Conservation (phyloP, 371 early-diverging fungal genomes). For the Mortierella sp. region DNA sequence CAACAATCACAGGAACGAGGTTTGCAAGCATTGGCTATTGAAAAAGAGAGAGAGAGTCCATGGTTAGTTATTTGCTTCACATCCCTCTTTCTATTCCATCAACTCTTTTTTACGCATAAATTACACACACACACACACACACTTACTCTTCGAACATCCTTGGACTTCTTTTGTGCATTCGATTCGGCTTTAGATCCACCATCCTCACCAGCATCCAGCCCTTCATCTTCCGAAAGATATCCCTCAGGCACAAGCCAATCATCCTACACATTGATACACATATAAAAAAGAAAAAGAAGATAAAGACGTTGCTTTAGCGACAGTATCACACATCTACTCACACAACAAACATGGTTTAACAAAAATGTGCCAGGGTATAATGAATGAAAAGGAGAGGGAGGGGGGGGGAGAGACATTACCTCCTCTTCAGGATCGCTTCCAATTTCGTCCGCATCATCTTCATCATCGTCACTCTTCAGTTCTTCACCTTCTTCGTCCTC, state of each 20-base stretch:
- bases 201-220: constrained; percentile 64
- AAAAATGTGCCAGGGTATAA: constrained; percentile 2
- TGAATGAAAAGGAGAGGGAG: neutral
- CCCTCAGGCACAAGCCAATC: constrained; percentile 83
- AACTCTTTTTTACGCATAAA: no score
- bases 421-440: constrained; percentile 68
- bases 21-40: constrained; percentile 38
- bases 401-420: constrained; percentile 50
- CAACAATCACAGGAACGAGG: constrained; percentile 58
- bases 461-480: constrained; percentile 82
- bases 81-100: no score
- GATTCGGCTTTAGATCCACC: constrained; percentile 31
- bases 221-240: constrained; percentile 85
- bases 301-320: neutral
- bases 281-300: neutral
- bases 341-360: constrained; percentile 12
- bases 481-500: constrained; percentile 93
- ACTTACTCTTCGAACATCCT: constrained; percentile 39
- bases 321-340: neutral
- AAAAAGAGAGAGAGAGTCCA: neutral
- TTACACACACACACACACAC: neutral
- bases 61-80: no score
- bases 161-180: constrained; percentile 23
- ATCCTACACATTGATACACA: constrained; percentile 45
- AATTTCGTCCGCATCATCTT: constrained; percentile 61